Evolutionary conservation across 2,329 filamentous ascomycete genomes (phyloP).

Genomic region (Elsinoe perseae): DNA sequence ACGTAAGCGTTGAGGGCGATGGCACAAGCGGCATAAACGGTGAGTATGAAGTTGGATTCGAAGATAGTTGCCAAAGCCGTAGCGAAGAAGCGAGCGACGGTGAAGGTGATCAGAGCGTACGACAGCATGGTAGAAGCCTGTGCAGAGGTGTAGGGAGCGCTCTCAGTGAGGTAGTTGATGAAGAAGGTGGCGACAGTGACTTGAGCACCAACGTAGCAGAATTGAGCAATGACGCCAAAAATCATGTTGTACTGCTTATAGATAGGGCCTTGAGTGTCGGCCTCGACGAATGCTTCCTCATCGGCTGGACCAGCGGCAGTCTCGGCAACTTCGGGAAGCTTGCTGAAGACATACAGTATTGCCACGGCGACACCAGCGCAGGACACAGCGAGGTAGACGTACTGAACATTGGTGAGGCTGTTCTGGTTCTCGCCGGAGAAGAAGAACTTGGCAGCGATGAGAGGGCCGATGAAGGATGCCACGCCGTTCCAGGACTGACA

Average conservation of each 20-base stretch:
- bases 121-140: slow-evolving; percentile 33
- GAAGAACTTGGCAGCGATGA: slow-evolving; percentile 35
- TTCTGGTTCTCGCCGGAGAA: slow-evolving; percentile 29
- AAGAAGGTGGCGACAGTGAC: slow-evolving; percentile 33
- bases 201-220: slow-evolving; percentile 35
- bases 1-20: slow-evolving; percentile 32
- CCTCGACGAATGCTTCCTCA: slow-evolving; percentile 23
- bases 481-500: slow-evolving; percentile 35
- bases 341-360: slow-evolving; percentile 32
- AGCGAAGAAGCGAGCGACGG: slow-evolving; percentile 35
- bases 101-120: slow-evolving; percentile 34
- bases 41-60: slow-evolving; percentile 32
- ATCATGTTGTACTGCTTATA: slow-evolving; percentile 37
- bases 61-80: slow-evolving; percentile 30
- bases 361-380: slow-evolving; percentile 31
- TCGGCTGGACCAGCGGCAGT: slow-evolving; percentile 23
- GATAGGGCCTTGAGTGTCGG: slow-evolving; percentile 28
- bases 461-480: slow-evolving; percentile 34
- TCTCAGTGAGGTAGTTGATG: slow-evolving; percentile 35
- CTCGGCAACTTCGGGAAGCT: slow-evolving; percentile 31
- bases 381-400: slow-evolving; percentile 35
- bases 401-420: slow-evolving; percentile 32
- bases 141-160: slow-evolving; percentile 25
- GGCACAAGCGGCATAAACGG: slow-evolving; percentile 28
- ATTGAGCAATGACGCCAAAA: slow-evolving; percentile 31